Evolutionary conservation across 352 stramenopile genomes (phyloP), one percentile per base, ranked within the genome.

Genomic region (Discostella stelligera): DNA sequence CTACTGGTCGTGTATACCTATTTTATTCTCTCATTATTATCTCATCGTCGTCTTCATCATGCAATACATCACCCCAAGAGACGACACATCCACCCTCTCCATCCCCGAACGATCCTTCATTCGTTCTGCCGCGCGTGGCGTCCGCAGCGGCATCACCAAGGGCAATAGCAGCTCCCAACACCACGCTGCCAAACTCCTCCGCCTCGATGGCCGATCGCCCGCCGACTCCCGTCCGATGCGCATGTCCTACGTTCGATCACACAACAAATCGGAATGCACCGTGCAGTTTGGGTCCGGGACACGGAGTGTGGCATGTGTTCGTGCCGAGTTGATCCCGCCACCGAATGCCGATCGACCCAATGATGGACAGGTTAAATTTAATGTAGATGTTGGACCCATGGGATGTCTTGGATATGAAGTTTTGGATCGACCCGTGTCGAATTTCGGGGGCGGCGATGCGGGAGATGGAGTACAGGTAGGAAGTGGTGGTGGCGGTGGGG

Each of bases 301-400:
- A 0, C 59, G 84, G 13, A 75, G 83, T 20, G 72, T 76, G 8
- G 76, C 82, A 1, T 30, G 67, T 18, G 79, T 83, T 41, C 69
- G 75, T 4, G 80, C 71, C 21, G 61, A 84, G 41, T 52, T 92
- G 21, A 64, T 90, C 10, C 83, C 83, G 10, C 83, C 85, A 18
- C 75, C 67, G 2, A 74, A 76, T 72, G 37, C 37, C 0, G 87
- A 91, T 77, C 71, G 87, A 73, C 84, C 85, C 9, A 89, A 88
- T 54, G 88, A 91, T 72, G 87, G 87, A 30, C 77, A 81, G 27
- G 72, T 93, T 1, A 77, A 75, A 13, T 82, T 93, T 52, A 63
- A 66, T 3, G 82, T 93, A 4, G 87, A 93, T 62, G 63, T 90
- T 2, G 85, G 79, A 25, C 85, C 87, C 0, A 89, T 88, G 83